phyloP scores from a whole-genome alignment of 2,329 filamentous ascomycete genomes.

The Paraphoma sp. region DNA sequence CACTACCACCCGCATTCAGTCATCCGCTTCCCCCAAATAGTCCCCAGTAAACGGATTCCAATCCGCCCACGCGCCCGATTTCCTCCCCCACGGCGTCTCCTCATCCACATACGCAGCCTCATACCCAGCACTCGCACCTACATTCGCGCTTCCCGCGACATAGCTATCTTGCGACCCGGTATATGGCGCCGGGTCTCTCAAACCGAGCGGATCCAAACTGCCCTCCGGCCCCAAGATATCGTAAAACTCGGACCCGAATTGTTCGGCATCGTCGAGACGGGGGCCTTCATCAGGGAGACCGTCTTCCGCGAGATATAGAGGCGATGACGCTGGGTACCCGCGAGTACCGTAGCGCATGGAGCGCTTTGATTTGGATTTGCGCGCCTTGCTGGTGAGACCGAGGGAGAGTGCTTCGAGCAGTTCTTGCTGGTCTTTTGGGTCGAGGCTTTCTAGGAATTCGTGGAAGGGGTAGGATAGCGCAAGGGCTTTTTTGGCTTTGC shows the following conservation, averaged over 20 bases:
- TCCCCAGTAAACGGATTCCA: background rate
- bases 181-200: background rate
- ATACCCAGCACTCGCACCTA: background rate
- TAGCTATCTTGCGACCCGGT: background rate
- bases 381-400: background rate
- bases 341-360: constrained; percentile 2
- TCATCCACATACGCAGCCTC: background rate
- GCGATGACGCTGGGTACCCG: no score
- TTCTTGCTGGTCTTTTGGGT: background rate
- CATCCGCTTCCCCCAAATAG: background rate
- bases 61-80: background rate
- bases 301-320: background rate
- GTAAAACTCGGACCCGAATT: background rate
- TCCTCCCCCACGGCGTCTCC: no score
- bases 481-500: background rate
- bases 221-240: background rate
- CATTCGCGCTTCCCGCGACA: background rate
- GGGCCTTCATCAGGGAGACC: background rate
- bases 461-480: background rate
- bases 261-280: constrained; percentile 4
- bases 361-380: background rate
- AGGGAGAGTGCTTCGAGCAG: background rate
- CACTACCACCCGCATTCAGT: no score
- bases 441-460: background rate
- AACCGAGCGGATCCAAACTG: constrained; percentile 3